Base-by-base conservation (phyloP, 2,329 filamentous ascomycete genomes). In the Ophiocordyceps robertsii region DNA sequence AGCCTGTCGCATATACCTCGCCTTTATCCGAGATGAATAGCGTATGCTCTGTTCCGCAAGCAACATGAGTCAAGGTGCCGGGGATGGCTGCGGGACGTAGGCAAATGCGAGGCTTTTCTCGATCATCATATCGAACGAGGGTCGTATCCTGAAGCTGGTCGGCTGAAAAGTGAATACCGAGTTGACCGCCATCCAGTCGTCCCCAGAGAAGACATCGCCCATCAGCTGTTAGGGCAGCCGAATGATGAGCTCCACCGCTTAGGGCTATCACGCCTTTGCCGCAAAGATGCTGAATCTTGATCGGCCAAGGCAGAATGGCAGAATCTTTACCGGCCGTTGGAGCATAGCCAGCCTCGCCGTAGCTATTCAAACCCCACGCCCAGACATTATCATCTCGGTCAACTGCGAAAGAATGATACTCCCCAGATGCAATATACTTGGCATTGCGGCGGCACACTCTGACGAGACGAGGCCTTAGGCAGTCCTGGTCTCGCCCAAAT, bases 321-420 rank as follows among this genome's bases (percentile, higher is more conserved):
- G 73, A 72, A 47, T 79, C 45, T 7, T 41, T 40, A 2, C 52
- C 48, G 5, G 52, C 51, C 1, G 38, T 43, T 19, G 42, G 42
- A 41, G 70, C 66, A 41, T 73, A 65, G 38, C 80, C 84, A 11
- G 81, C 82, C 62, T 90, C 77, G 46, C 80, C 81, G 56, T 80
- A 89, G 59, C 80, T 82, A 66, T 92, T 90, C 30, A 85, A 65
- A n/a, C 85, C 84, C 84, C 84, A 90, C 1, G 75, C 72, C 61
- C 76, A 88, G 33, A 88, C 77, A 37, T 75, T 71, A 37, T 77
- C 81, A 24, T 73, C 72, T 35, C 71, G 68, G 57, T 80, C 75
- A 40, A 90, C 68, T 14, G 82, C 82, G 49, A 90, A 87, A 47
- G 74, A 80, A 63, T 90, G 83, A 60, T 86, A 85, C 32, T 77